Evolutionary conservation across 2,329 filamentous ascomycete genomes (phyloP), one percentile per base, ranked within the genome.

Genomic region (Fusarium multiceps): DNA sequence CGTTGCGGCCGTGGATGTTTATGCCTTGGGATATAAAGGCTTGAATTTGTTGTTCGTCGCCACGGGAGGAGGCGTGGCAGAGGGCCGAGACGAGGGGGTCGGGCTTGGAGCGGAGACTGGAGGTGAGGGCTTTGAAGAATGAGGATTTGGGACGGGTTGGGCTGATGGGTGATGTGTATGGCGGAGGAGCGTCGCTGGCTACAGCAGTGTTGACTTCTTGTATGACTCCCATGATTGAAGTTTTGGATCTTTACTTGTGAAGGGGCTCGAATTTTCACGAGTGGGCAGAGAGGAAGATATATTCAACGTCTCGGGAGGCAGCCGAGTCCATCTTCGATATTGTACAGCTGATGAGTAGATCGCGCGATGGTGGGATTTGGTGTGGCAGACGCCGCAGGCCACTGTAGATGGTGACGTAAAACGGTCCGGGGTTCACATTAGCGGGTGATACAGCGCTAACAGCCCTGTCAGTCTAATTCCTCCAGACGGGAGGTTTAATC

Each of bases 1-100:
- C 49, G 7, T 57, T 63, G 4, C 59, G 49, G 9, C 61, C 59
- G 20, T 63, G 47, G 8, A 63, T 23, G 14, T 49, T 63, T 12
- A n/a, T 45, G 3, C 14, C 25, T 43, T 63, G 59, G 1, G 59
- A 41, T 5, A 63, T 43, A 0, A 63, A 40, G 9, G 49, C 60
- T 0, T 30, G 45, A 1, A 63, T 45, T 20, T 63, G 61, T 32
- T 49, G 37, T 16, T 63, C 61, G 2, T 63, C 43, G 3, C 59
- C 59, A 1, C 27, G 50, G 5, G 37, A 30, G 6, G 51, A 37
- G 4, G 61, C 59, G 4, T 58, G 59, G 3, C 61, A 63, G 11
- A 63, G 23, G 0, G 61, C 16, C 18, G 61, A 57, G 14, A 49
- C 43, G 7, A 63, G 21, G 0, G 59, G 59, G 18, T 63, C 50